phyloP scores from a whole-genome alignment of 768 basidiomycete genomes.

The Tricholoma bakamatsutake region DNA sequence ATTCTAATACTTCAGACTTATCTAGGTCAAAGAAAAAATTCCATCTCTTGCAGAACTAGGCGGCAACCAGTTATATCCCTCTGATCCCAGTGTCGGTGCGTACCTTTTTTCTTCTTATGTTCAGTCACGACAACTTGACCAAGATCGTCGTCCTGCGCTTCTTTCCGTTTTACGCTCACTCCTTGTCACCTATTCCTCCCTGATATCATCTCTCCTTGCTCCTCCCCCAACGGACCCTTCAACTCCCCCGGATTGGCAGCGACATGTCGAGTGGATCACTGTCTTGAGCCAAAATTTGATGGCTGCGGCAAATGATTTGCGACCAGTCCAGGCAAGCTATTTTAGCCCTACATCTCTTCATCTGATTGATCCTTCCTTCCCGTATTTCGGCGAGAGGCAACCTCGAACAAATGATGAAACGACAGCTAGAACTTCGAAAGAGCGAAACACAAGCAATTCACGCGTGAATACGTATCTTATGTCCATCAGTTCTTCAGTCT shows the following conservation, averaged over 20 bases:
- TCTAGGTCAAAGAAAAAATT: constrained; percentile 75
- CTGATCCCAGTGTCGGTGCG: constrained; percentile 64
- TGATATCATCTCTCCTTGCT: constrained; percentile 62
- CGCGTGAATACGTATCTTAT: constrained; percentile 38
- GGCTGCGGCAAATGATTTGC: constrained; percentile 83
- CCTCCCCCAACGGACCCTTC: constrained; percentile 51
- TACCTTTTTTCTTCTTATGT: neutral
- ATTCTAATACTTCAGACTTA: constrained; percentile 6
- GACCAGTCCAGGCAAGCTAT: constrained; percentile 70
- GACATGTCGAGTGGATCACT: constrained; percentile 76
- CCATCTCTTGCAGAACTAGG: constrained; percentile 80
- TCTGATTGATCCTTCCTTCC: neutral
- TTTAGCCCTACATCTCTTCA: neutral
- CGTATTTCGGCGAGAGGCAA: constrained; percentile 63
- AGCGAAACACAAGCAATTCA: constrained; percentile 70
- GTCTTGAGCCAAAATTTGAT: constrained; percentile 82
- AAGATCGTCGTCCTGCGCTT: constrained; percentile 76
- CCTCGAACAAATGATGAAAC: constrained; percentile 76
- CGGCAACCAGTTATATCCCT: constrained; percentile 74
- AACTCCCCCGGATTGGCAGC: constrained; percentile 63
- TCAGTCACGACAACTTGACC: neutral
- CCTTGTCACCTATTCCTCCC: constrained; percentile 70
- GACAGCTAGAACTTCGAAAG: constrained; percentile 66
- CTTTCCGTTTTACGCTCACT: constrained; percentile 69
- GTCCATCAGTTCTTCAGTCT: neutral